These are phyloP conservation scores for Kodamaea neixiangensis DNA, from an alignment of 805 yeast genomes.

Conservation along the genomic window DNA sequence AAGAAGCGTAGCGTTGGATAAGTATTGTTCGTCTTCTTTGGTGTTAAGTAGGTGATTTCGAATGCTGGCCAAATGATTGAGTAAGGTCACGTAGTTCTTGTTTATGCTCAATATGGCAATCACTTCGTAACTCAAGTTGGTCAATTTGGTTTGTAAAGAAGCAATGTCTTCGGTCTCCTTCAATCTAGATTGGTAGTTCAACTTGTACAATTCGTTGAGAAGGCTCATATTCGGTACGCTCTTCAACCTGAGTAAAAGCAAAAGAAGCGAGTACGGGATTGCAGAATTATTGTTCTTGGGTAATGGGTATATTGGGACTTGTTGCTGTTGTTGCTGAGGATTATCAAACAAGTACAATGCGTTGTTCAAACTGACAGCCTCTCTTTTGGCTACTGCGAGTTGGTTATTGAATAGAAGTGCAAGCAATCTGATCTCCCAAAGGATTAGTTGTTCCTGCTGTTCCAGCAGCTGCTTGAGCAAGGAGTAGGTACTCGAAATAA, in stretches of 20 bases:
- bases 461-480: constrained; percentile 14
- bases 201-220: constrained; percentile 46
- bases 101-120: constrained; percentile 31
- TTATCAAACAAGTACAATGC: constrained; percentile 33
- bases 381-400: constrained; percentile 33
- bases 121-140: constrained; percentile 35
- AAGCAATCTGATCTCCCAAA: constrained; percentile 42
- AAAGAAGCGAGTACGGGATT: constrained; percentile 29
- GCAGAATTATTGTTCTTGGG: constrained; percentile 36
- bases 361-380: constrained; percentile 40
- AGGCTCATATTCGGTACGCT: constrained; percentile 43
- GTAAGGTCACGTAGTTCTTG: constrained; percentile 29
- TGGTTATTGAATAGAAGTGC: constrained; percentile 32
- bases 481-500: constrained; percentile 17
- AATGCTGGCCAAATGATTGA: constrained; percentile 28
- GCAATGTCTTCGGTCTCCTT: constrained; percentile 11
- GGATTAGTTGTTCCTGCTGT: constrained; percentile 15
- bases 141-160: constrained; percentile 21
- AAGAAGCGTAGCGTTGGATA: constrained; percentile 25
- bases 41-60: constrained; percentile 18
- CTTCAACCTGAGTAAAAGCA: constrained; percentile 42
- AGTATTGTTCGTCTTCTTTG: constrained; percentile 14
- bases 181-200: constrained; percentile 32
- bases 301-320: constrained; percentile 30
- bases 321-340: constrained; percentile 14